Evolutionary conservation across 441 rosid species (phyloP).

Genomic region (Populus hybrid): DNA sequence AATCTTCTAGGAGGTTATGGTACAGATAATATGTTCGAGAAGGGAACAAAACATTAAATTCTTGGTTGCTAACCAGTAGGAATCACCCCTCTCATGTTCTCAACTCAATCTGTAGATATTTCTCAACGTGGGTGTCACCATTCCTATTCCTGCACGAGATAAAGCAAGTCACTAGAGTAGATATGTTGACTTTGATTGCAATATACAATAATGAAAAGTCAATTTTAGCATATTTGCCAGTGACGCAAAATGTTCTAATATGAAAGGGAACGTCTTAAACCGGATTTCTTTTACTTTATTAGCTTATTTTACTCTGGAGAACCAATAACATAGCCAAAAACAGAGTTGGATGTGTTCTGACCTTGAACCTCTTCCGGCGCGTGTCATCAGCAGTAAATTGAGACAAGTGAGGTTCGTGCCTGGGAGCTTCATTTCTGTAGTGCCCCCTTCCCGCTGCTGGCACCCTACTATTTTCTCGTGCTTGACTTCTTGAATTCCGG

Average conservation of each 20-base stretch:
- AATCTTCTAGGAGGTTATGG: neutral
- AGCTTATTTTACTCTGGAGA: constrained; percentile 11
- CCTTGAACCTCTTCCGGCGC: constrained; percentile 82
- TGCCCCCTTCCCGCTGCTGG: constrained; percentile 28
- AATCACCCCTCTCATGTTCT: neutral
- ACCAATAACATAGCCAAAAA: neutral
- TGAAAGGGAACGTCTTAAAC: neutral
- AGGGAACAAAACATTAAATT: no score
- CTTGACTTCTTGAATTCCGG: constrained; percentile 49
- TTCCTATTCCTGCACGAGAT: no score
- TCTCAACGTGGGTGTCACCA: no score
- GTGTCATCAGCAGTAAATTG: constrained; percentile 38
- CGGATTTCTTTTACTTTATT: neutral
- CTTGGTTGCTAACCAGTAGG: neutral
- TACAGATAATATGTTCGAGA: neutral
- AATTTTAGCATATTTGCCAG: neutral
- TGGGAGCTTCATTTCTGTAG: constrained; percentile 39
- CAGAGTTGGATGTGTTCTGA: constrained; percentile 17
- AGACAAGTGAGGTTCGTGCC: constrained; percentile 30
- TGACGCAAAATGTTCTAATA: neutral
- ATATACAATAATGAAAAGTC: neutral
- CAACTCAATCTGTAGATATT: no score
- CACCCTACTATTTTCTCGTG: constrained; percentile 33
- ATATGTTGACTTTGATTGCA: neutral
- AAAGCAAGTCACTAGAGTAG: neutral